Conservation (phyloP, 225 moss, liverwort and hornwort species). For the Polytrichum formosum region DNA sequence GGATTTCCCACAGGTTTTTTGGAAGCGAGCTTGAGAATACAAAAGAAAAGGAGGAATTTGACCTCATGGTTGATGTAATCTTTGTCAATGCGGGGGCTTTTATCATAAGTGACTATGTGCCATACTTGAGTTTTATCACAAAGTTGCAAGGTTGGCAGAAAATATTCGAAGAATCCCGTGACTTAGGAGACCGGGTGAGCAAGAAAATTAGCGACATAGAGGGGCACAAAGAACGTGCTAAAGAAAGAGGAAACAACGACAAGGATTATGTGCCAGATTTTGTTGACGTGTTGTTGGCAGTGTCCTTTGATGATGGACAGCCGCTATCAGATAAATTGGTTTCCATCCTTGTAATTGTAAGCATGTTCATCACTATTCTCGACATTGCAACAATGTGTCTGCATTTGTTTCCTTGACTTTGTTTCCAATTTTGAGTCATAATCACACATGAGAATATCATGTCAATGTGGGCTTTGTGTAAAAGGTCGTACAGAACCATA, state of each 20-base stretch:
- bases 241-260: background rate
- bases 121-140: constrained; percentile 22
- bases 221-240: constrained; percentile 7
- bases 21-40: constrained; percentile 25
- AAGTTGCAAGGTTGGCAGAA: constrained; percentile 30
- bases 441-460: too few relatives aligned
- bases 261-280: constrained; percentile 19
- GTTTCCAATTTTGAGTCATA: too few relatives aligned
- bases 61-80: constrained; percentile 13
- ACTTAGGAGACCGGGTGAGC: background rate
- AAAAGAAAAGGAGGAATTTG: constrained; percentile 33
- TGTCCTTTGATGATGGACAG: constrained; percentile 16
- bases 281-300: constrained; percentile 31
- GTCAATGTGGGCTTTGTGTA: too few relatives aligned
- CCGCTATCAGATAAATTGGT: constrained; percentile 7
- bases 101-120: constrained; percentile 36
- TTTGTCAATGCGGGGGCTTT: constrained; percentile 7
- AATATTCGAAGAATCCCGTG: constrained; percentile 4
- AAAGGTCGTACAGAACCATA: too few relatives aligned
- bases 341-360: constrained; percentile 9
- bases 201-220: background rate
- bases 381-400: too few relatives aligned
- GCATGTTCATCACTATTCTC: background rate
- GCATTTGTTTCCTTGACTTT: too few relatives aligned
- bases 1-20: constrained; percentile 26